These are phyloP conservation scores for Botrytis paeoniae DNA, from an alignment of 2,329 filamentous ascomycete species.

Conservation along the genomic window DNA sequence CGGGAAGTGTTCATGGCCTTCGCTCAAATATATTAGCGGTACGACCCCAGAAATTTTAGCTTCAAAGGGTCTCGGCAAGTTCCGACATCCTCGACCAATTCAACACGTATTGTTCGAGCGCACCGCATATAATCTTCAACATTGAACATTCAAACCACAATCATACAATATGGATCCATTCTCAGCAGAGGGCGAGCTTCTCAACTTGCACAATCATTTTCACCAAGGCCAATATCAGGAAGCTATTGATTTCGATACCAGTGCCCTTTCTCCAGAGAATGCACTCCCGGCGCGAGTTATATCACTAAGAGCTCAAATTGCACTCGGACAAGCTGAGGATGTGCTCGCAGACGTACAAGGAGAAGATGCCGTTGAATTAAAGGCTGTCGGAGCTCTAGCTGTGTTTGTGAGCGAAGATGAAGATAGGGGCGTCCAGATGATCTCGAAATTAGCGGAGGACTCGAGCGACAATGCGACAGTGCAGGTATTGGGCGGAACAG, in stretches of 20 bases:
- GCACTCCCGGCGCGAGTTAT: slow-evolving; percentile 72
- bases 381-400: slow-evolving; percentile 74
- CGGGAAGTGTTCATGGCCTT: background rate
- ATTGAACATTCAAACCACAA: slow-evolving; percentile 18
- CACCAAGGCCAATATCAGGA: slow-evolving; percentile 81
- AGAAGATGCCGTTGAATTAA: slow-evolving; percentile 66
- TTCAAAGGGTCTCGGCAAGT: slow-evolving; percentile 1
- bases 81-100: slow-evolving; percentile 15
- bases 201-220: slow-evolving; percentile 70
- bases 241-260: slow-evolving; percentile 81
- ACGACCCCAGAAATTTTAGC: slow-evolving; percentile 12
- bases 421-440: slow-evolving; percentile 58
- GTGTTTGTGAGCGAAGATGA: slow-evolving; percentile 59
- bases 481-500: slow-evolving; percentile 76
- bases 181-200: slow-evolving; percentile 67
- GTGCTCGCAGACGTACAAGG: slow-evolving; percentile 68
- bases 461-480: slow-evolving; percentile 73
- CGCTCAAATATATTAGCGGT: background rate
- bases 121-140: background rate
- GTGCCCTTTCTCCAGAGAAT: slow-evolving; percentile 76
- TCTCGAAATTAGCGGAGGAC: slow-evolving; percentile 65
- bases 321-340: slow-evolving; percentile 71
- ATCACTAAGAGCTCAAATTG: slow-evolving; percentile 77
- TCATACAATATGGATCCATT: slow-evolving; percentile 60
- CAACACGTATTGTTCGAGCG: slow-evolving; percentile 27